Base-by-base conservation (phyloP, 108 stramenopile species). In the Fragilaria radians region DNA sequence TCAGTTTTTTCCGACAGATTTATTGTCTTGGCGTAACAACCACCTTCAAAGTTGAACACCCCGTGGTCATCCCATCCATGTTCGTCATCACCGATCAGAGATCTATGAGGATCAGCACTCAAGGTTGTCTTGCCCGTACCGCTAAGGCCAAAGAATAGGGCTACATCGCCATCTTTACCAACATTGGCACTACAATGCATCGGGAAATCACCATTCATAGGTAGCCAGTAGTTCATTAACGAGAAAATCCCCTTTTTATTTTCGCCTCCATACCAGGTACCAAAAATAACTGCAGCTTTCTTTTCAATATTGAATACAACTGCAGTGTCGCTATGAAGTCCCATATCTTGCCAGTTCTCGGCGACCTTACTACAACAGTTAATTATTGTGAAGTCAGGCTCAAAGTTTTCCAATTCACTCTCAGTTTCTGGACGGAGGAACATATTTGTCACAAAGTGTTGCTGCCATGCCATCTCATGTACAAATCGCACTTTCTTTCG, bases 141-240 rank as follows among this genome's bases (percentile, higher is more conserved):
- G 3, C 72, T 75, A 5, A 98, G 76, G 9, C 97, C 97, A 76
- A 98, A 98, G 74, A 97, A 98, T 21, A 97, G 74, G 22, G 95
- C 94, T 1, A 88, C 83, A 66, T 93, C 88, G 3, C 87, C 90
- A n/a, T 81, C 77, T 68, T 80, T 83, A 14, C 91, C 89, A 48
- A 94, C 95, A 79, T 98, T 98, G 46, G 97, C 96, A 24, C 93
- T 93, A 73, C 97, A 98, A 77, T 98, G 97, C 97, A 98, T 98
- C 33, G 97, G 81, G 65, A 98, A 82, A 54, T 85, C 80, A 33
- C 82, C 82, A 48, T 78, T 70, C 79, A 97, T 86, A 22, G 97
- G 96, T 53, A 96, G 74, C 91, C 91, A 94, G 72, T 95, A 95
- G 74, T 98, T 97, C 96, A 98, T 97, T 57, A 98, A 65, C n/a